A percentile compares a stretch with the other conserved stretches of the same genome.
Evolutionary conservation across 2,329 filamentous ascomycete species (phyloP).

Genomic region (Apiospora saccharicola): DNA sequence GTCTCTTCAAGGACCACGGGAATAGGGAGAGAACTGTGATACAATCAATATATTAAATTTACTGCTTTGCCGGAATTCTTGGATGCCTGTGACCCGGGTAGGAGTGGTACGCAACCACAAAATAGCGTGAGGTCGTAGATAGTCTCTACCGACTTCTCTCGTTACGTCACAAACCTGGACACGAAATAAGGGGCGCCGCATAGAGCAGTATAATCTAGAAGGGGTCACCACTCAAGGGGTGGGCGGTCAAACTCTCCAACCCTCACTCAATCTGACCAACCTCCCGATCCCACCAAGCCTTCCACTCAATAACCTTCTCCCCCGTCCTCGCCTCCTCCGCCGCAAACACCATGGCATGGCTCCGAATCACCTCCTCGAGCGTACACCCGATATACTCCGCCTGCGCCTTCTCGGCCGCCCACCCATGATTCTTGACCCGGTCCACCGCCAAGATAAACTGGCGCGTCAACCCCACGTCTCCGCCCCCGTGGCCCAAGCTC

Average conservation of each 20-base stretch:
- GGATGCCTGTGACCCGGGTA: too few relatives aligned
- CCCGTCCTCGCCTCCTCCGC: constrained; percentile 83
- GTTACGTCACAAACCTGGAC: too few relatives aligned
- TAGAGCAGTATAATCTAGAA: neutral
- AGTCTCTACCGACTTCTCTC: too few relatives aligned
- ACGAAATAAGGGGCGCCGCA: too few relatives aligned
- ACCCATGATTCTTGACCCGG: constrained; percentile 74
- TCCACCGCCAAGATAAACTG: constrained; percentile 87
- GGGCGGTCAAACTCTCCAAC: neutral
- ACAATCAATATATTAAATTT: too few relatives aligned
- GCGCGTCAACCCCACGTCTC: constrained; percentile 79
- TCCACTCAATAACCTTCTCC: constrained; percentile 77
- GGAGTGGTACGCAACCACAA: too few relatives aligned
- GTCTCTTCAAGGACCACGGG: too few relatives aligned
- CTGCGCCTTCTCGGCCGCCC: constrained; percentile 76
- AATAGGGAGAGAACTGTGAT: too few relatives aligned
- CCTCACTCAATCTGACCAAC: constrained; percentile 43
- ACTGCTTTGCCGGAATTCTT: too few relatives aligned
- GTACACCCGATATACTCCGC: constrained; percentile 79
- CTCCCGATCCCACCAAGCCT: constrained; percentile 74
- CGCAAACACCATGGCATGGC: constrained; percentile 92
- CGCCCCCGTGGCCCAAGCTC: constrained; percentile 73
- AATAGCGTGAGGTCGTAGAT: too few relatives aligned
- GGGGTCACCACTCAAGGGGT: neutral
- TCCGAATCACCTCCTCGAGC: constrained; percentile 85